phyloP scores from a whole-genome alignment of 495 filamentous ascomycete genomes.

The Penicillium desertorum region DNA sequence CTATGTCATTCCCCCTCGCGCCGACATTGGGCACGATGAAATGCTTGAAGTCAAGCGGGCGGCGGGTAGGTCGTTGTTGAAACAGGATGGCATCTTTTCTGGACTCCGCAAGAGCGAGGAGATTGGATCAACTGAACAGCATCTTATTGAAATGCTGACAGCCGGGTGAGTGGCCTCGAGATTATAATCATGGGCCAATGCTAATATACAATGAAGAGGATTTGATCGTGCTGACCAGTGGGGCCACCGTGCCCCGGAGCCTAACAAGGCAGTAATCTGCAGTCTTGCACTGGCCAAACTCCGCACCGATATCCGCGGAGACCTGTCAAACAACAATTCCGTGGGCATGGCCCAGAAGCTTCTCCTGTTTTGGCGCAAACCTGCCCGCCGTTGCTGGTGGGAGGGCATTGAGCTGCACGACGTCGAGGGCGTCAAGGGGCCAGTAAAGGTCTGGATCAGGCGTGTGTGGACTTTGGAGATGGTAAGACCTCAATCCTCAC shows the following conservation, averaged over 20 bases:
- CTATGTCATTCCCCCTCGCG: slow-evolving; percentile 88
- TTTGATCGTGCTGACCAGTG: slow-evolving; percentile 94
- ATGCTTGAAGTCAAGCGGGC: slow-evolving; percentile 97
- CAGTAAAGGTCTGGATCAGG: slow-evolving; percentile 95
- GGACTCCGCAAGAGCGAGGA: slow-evolving; percentile 93
- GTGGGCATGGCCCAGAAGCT: slow-evolving; percentile 99
- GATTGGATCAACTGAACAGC: slow-evolving; percentile 93
- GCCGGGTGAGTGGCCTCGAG: slow-evolving; percentile 67
- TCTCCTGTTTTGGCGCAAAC: slow-evolving; percentile 96
- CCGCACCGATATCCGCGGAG: slow-evolving; percentile 84
- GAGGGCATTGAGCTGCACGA: slow-evolving; percentile 90
- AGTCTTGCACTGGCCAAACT: slow-evolving; percentile 90
- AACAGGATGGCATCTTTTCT: slow-evolving; percentile 95
- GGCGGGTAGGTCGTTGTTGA: slow-evolving; percentile 80
- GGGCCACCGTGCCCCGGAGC: slow-evolving; percentile 94
- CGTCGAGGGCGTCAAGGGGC: slow-evolving; percentile 88
- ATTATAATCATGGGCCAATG: slow-evolving; percentile 15
- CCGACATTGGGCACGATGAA: slow-evolving; percentile 80
- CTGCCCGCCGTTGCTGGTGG: slow-evolving; percentile 97
- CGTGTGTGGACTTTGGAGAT: slow-evolving; percentile 99
- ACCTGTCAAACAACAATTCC: slow-evolving; percentile 73
- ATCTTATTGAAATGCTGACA: slow-evolving; percentile 99
- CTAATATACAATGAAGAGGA: slow-evolving; percentile 56
- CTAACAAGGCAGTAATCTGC: slow-evolving; percentile 97
- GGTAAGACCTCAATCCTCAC: slow-evolving; percentile 49